phyloP scores from a whole-genome alignment of 176 grass and related monocot genomes.

The Thinopyrum elongatum region DNA sequence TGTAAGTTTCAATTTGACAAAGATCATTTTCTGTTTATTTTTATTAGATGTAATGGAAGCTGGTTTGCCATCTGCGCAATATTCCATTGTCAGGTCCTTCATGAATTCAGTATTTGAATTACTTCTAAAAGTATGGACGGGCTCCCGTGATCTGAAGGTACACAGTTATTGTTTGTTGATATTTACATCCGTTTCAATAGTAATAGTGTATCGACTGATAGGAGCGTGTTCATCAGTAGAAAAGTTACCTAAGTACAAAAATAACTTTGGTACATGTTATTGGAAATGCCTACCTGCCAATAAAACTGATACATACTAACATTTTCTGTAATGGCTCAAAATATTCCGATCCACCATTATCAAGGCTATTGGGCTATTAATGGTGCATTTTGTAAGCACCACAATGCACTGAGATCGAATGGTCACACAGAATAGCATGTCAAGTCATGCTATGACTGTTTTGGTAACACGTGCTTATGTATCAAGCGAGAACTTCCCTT shows the following conservation, averaged over 20 bases:
- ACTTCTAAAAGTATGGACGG: slow-evolving; percentile 85
- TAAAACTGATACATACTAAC: not conserved
- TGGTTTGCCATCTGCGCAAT: slow-evolving; percentile 16
- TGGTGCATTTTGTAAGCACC: not conserved
- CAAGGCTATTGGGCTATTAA: not conserved
- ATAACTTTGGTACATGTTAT: not conserved
- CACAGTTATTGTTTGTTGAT: slow-evolving; percentile 10
- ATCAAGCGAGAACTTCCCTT: slow-evolving; percentile 5
- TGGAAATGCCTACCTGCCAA: slow-evolving; percentile 6
- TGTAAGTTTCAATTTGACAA: slow-evolving; percentile 57
- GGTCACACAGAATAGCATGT: not conserved
- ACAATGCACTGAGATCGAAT: not conserved
- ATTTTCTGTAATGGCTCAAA: not conserved
- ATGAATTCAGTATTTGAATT: slow-evolving; percentile 99
- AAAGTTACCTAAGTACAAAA: not conserved
- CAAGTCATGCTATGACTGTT: not conserved
- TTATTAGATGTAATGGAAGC: slow-evolving; percentile 24
- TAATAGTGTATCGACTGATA: slow-evolving; percentile 23
- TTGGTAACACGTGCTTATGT: not conserved
- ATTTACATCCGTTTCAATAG: not conserved
- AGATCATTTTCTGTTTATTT: not conserved
- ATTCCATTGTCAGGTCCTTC: slow-evolving; percentile 70
- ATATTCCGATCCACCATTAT: not conserved
- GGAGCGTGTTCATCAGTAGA: not conserved
- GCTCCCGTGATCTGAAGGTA: slow-evolving; percentile 90